Conservation (phyloP, 495 filamentous ascomycete species). For the Paragyromitra xinjiangensis region DNA sequence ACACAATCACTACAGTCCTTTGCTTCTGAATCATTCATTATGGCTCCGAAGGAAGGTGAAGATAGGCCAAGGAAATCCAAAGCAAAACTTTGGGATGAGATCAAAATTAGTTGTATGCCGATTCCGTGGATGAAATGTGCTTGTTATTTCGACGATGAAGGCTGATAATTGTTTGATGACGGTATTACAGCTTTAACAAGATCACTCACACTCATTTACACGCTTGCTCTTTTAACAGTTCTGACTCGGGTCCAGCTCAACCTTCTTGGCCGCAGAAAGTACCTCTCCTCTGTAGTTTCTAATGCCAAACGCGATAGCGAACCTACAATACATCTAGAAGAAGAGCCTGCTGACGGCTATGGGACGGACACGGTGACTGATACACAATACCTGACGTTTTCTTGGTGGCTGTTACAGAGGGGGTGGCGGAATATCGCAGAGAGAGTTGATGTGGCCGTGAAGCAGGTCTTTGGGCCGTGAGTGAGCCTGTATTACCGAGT, state of each 20-base stretch:
- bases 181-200: constrained; percentile 77
- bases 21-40: constrained; percentile 55
- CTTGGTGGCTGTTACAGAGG: constrained; percentile 95
- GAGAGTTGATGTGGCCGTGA: constrained; percentile 80
- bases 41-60: constrained; percentile 57
- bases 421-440: constrained; percentile 84
- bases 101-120: constrained; percentile 88
- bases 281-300: constrained; percentile 91
- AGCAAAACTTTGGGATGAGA: constrained; percentile 93
- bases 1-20: constrained; percentile 56
- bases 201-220: constrained; percentile 90
- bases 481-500: constrained; percentile 1
- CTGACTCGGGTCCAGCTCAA: constrained; percentile 97
- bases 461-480: constrained; percentile 78
- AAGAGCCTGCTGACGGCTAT: constrained; percentile 81
- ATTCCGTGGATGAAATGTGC: not conserved
- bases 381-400: constrained; percentile 90
- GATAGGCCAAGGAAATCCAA: constrained; percentile 78
- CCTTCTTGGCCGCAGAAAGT: constrained; percentile 91
- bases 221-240: constrained; percentile 84
- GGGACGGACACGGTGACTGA: constrained; percentile 95
- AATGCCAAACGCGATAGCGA: constrained; percentile 72
- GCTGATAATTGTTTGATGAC: constrained; percentile 44
- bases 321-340: constrained; percentile 82
- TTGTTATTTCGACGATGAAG: constrained; percentile 9